Evolutionary conservation across 208 protist species (phyloP), one percentile per base, ranked within the genome.

Genomic region (Crithidia fasciculata): DNA sequence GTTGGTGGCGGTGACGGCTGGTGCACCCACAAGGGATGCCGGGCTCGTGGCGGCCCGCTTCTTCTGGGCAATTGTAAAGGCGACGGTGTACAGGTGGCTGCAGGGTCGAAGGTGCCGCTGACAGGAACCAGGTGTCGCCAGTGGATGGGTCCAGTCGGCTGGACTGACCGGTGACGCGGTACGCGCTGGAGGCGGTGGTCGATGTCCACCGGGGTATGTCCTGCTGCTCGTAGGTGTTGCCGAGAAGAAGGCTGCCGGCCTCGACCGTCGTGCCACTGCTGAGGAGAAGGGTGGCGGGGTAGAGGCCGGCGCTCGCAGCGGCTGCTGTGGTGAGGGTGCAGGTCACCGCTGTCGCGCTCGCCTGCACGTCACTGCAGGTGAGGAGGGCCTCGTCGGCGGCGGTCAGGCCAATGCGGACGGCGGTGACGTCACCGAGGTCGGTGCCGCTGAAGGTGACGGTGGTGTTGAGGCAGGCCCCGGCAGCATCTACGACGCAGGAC

Each of bases 11-110:
- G 79, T 44, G 36, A 75, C 56, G 1, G 4, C n/a, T 54, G 28
- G 72, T 8, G 19, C 40, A 40, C 45, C 54, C 79, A 80, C 39
- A 45, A 0, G 63, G 54, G 10, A 40, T 59, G 39, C 56, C 60
- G 67, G 67, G 56, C 55, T 70, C 54, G 19, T 55, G 16, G 13
- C 37, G 47, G 54, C 70, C 70, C 12, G 57, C 65, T 43, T 44
- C 8, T n/a, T 3, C 12, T 76, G 52, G 12, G 37, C 55, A n/a
- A 60, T 81, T 80, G 76, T 85, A 85, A 85, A 82, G 63, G 74
- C 5, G 40, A 85, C 56, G 39, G 66, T 71, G 76, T 85, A n/a
- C n/a, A 81, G 54, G 18, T 64, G 8, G 8, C 54, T 1, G 13
- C n/a, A 12, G 72, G 5, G 59, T 80, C 69, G 62, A 82, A 85